Percentiles rank a stretch among this genome's conserved stretches.
Conservation (phyloP, 805 yeast genomes). For the Metschnikowia borealis region DNA sequence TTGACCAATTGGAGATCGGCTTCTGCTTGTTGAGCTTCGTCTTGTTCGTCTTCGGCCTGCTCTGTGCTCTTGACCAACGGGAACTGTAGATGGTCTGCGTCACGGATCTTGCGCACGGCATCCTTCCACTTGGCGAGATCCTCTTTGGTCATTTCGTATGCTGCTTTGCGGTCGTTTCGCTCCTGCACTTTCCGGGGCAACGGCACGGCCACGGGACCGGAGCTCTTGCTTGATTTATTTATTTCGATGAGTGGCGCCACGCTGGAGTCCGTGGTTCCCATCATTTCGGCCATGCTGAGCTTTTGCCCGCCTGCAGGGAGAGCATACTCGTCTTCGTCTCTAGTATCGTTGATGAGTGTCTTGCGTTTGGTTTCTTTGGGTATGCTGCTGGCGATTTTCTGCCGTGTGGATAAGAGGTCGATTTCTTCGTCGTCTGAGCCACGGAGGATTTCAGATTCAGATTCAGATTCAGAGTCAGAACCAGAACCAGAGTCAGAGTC, state of each 20-base stretch:
- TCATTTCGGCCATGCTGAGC: conserved; percentile 69
- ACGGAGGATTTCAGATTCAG: conserved; percentile 30
- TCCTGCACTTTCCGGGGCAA: conserved; percentile 82
- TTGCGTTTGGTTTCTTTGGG: conserved; percentile 40
- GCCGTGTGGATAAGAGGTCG: conserved; percentile 49
- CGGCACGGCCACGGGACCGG: conserved; percentile 67
- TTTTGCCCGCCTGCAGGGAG: conserved; percentile 59
- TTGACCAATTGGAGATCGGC: conserved; percentile 23
- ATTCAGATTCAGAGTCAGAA: conserved; percentile 24
- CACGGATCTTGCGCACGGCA: conserved; percentile 69
- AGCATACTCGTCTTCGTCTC: conserved; percentile 65
- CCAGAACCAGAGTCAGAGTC: conserved; percentile 18
- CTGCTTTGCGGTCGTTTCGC: conserved; percentile 82
- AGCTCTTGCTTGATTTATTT: conserved; percentile 26
- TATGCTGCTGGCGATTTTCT: conserved; percentile 31
- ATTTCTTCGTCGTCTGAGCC: conserved; percentile 38
- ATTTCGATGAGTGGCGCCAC: conserved; percentile 49
- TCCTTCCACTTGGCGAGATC: conserved; percentile 90
- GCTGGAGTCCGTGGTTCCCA: conserved; percentile 56
- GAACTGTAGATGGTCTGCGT: conserved; percentile 80
- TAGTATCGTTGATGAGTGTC: conserved; percentile 48
- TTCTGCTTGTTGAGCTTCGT: no score
- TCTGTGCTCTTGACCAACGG: conserved; percentile 50
- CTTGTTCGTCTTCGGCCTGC: conserved; percentile 22
- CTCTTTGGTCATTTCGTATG: conserved; percentile 81